Conservation (phyloP, 2,329 filamentous ascomycete species). For the Sporothrix euskadiensis region DNA sequence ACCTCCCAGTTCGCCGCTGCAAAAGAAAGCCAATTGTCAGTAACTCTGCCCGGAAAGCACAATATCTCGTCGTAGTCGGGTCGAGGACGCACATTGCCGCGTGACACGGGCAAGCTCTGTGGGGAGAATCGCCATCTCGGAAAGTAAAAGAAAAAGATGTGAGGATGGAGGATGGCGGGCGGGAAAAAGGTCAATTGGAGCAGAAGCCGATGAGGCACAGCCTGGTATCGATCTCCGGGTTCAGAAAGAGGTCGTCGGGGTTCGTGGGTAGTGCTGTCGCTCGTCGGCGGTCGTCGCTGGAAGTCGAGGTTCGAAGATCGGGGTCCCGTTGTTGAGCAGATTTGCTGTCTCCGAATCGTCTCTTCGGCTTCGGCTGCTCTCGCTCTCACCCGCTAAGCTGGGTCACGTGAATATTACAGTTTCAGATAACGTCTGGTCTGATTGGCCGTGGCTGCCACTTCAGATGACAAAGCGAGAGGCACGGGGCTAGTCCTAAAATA, state of each 20-base stretch:
- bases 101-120: conserved; percentile 85
- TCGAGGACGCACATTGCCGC: conserved; percentile 65
- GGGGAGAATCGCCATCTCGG: conserved; percentile 75
- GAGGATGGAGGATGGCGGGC: background rate
- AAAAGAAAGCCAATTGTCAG: conserved; percentile 5
- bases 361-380: background rate
- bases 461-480: conserved; percentile 16
- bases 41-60: background rate
- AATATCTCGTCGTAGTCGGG: conserved; percentile 2
- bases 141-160: background rate
- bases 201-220: background rate
- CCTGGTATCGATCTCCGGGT: conserved; percentile 1
- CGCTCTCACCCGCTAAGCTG: background rate
- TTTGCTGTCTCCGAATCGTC: conserved; percentile 7
- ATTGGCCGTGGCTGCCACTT: background rate
- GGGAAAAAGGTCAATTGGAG: background rate
- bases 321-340: conserved; percentile 18
- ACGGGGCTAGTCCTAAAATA: background rate
- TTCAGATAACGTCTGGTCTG: background rate
- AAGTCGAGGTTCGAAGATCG: conserved; percentile 5
- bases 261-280: background rate
- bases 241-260: background rate
- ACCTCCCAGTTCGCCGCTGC: conserved; percentile 86
- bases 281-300: background rate
- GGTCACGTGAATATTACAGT: conserved; percentile 18